These are phyloP conservation scores for Penicillium cataractarum DNA, from an alignment of 495 filamentous ascomycete species.

Conservation along the genomic window DNA sequence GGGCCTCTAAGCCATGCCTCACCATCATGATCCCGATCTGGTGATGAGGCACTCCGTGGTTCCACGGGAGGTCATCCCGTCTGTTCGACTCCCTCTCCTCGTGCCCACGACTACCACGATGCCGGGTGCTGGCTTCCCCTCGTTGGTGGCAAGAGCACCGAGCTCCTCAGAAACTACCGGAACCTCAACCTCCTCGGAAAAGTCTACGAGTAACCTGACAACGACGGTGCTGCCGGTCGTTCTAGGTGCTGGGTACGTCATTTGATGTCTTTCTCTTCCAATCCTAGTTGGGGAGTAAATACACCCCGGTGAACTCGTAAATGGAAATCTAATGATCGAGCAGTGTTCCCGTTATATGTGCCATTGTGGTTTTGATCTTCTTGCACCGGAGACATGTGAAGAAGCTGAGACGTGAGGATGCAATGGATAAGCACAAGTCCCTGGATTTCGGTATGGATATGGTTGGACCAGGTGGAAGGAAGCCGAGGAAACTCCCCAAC, in stretches of 20 bases:
- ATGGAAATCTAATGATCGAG: slow-evolving; percentile 28
- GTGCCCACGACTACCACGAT: slow-evolving; percentile 16
- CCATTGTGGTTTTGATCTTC: slow-evolving; percentile 68
- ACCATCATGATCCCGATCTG: slow-evolving; percentile 35
- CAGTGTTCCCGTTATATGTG: slow-evolving; percentile 77
- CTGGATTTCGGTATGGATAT: slow-evolving; percentile 86
- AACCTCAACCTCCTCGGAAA: slow-evolving; percentile 20
- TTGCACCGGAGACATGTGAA: slow-evolving; percentile 77
- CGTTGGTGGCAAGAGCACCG: slow-evolving; percentile 36
- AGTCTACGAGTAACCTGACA: slow-evolving; percentile 54
- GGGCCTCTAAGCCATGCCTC: slow-evolving; percentile 35
- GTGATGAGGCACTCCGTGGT: slow-evolving; percentile 26
- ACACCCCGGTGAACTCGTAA: neutral
- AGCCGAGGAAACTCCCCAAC: slow-evolving; percentile 42
- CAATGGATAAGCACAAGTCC: slow-evolving; percentile 84
- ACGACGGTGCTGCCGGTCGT: slow-evolving; percentile 76
- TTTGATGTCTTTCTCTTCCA: neutral
- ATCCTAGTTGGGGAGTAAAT: too few species aligned
- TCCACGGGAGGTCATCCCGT: slow-evolving; percentile 36
- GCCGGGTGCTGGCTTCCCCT: slow-evolving; percentile 20
- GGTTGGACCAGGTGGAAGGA: slow-evolving; percentile 39
- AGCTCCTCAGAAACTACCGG: slow-evolving; percentile 17
- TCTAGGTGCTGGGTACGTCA: slow-evolving; percentile 79
- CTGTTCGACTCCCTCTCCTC: slow-evolving; percentile 30
- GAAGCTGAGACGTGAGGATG: slow-evolving; percentile 77